Evolutionary conservation across 2,329 filamentous ascomycete genomes (phyloP).

Genomic region (Pseudocercospora cruenta): DNA sequence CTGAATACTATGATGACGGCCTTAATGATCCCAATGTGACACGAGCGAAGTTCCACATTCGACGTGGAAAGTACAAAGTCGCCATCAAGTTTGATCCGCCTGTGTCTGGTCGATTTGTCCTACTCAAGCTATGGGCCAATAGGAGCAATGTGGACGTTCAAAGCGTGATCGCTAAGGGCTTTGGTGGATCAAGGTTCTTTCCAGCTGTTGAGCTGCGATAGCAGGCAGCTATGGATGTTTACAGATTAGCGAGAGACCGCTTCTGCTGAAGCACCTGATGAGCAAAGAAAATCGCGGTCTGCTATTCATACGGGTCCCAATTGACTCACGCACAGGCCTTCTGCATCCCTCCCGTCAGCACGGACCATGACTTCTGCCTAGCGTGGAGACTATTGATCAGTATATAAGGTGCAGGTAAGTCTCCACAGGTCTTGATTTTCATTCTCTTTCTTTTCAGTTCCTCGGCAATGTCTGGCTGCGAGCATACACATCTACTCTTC

Average conservation of each 20-base stretch:
- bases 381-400: neutral
- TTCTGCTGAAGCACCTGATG: neutral
- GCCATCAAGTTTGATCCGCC: slow-evolving; percentile 84
- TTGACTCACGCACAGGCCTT: neutral
- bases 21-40: slow-evolving; percentile 37
- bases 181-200: slow-evolving; percentile 82
- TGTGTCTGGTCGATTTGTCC: slow-evolving; percentile 70
- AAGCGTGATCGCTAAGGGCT: slow-evolving; percentile 80
- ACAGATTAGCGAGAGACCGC: neutral
- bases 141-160: slow-evolving; percentile 88
- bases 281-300: neutral
- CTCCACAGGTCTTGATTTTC: neutral
- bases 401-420: neutral
- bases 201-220: slow-evolving; percentile 31
- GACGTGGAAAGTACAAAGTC: slow-evolving; percentile 79
- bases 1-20: slow-evolving; percentile 28
- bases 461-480: neutral
- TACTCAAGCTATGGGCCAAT: slow-evolving; percentile 87
- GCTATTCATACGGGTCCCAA: neutral
- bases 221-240: neutral
- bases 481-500: neutral
- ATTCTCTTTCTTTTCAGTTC: neutral
- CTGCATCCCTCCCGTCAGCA: neutral
- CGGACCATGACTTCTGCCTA: neutral
- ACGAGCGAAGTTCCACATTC: slow-evolving; percentile 82